Evolutionary conservation across 805 yeast genomes (phyloP).

Genomic region (Tetrapisispora fleetii): DNA sequence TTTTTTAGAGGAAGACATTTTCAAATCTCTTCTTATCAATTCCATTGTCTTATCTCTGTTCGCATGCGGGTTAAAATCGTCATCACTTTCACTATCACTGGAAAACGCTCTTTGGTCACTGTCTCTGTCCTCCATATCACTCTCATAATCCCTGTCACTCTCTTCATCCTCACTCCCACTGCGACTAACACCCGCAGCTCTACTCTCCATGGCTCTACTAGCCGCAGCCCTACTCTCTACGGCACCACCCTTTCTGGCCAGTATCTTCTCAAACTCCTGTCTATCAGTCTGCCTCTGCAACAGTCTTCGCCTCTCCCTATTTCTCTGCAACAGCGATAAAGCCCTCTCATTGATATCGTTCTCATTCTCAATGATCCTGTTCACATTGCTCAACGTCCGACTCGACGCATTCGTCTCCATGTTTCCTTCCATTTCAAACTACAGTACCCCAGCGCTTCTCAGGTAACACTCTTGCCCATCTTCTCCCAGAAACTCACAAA

Average conservation of each 20-base stretch:
- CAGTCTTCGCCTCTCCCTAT: constrained; percentile 21
- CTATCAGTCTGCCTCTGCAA: constrained; percentile 6
- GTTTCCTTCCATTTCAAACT: constrained; percentile 5
- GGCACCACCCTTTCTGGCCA: background rate
- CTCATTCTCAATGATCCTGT: constrained; percentile 11
- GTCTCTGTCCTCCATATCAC: background rate
- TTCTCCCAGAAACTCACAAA: too few species aligned
- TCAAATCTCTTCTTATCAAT: background rate
- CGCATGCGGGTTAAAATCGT: background rate
- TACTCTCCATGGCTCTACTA: constrained; percentile 8
- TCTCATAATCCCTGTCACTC: constrained; percentile 10
- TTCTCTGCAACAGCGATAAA: constrained; percentile 20
- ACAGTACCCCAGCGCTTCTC: too few species aligned
- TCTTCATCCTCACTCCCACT: constrained; percentile 1
- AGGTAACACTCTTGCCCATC: too few species aligned
- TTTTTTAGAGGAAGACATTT: background rate
- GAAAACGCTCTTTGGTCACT: background rate
- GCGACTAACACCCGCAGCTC: background rate
- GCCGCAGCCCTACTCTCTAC: background rate
- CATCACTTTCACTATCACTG: background rate
- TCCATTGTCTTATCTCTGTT: background rate
- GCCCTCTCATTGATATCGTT: constrained; percentile 27
- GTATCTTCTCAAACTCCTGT: constrained; percentile 3
- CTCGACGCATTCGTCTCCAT: constrained; percentile 3
- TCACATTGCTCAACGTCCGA: constrained; percentile 14